Conservation (phyloP, 2,329 filamentous ascomycete species). For the Talaromyces sp. region DNA sequence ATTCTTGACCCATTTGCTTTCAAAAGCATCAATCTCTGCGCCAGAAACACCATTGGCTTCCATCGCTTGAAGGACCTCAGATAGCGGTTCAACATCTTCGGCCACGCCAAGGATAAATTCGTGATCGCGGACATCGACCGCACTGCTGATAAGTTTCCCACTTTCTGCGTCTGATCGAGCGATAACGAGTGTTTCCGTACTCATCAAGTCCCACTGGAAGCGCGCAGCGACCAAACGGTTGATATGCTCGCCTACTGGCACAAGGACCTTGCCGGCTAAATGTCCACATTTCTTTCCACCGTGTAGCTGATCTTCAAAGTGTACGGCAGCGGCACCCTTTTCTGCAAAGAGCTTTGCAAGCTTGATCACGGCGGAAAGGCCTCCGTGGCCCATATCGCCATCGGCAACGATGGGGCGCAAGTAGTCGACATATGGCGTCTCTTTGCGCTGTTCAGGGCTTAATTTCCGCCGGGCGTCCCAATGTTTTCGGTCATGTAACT, state of each 20-base stretch:
- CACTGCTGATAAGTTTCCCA: slow-evolving; percentile 81
- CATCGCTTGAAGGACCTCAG: slow-evolving; percentile 86
- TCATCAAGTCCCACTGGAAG: slow-evolving; percentile 99
- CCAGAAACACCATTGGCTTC: slow-evolving; percentile 72
- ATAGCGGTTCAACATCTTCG: slow-evolving; percentile 71
- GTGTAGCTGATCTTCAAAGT: slow-evolving; percentile 97
- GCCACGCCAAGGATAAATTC: slow-evolving; percentile 91
- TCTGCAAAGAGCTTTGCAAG: slow-evolving; percentile 96
- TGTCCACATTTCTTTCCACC: slow-evolving; percentile 98
- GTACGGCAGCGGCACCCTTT: slow-evolving; percentile 90
- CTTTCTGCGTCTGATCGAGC: slow-evolving; percentile 94
- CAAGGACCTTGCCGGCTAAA: slow-evolving; percentile 89
- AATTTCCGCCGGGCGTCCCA: slow-evolving; percentile 81
- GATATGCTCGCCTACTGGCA: slow-evolving; percentile 91
- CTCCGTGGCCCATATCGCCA: slow-evolving; percentile 92
- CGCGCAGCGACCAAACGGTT: slow-evolving; percentile 86
- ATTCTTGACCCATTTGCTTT: slow-evolving; percentile 80
- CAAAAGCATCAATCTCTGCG: slow-evolving; percentile 76
- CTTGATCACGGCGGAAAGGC: slow-evolving; percentile 87
- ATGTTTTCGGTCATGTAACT: slow-evolving; percentile 92
- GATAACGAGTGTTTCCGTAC: slow-evolving; percentile 87
- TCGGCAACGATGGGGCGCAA: slow-evolving; percentile 92
- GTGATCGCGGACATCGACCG: slow-evolving; percentile 90
- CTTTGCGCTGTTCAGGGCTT: slow-evolving; percentile 64
- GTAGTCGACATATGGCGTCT: slow-evolving; percentile 83